Percentiles rank a stretch among this genome's conserved stretches.
These are phyloP conservation scores for Teratosphaeria epicoccoides DNA, from an alignment of 2,329 filamentous ascomycete species.

Conservation along the genomic window DNA sequence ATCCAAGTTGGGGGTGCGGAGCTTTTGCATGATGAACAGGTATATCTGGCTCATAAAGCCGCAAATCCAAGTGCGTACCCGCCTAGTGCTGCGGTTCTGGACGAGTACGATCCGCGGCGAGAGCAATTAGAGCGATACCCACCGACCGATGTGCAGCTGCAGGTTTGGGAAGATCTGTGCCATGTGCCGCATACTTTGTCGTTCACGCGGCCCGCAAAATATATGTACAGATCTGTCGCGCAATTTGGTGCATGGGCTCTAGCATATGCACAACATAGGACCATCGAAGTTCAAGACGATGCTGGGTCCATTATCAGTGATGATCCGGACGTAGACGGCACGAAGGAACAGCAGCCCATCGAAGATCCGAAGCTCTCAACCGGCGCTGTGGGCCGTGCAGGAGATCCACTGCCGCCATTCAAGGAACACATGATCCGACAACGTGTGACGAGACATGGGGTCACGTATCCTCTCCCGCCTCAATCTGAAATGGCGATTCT, in stretches of 20 bases:
- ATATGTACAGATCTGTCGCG: constrained; percentile 85
- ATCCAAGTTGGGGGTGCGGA: constrained; percentile 79
- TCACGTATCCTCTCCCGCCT: constrained; percentile 56
- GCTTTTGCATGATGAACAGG: constrained; percentile 83
- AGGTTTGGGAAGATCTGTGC: constrained; percentile 92
- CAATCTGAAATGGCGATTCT: constrained; percentile 56
- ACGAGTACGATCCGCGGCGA: constrained; percentile 49
- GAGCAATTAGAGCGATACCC: constrained; percentile 53
- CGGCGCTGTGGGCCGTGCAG: constrained; percentile 65
- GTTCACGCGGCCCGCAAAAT: constrained; percentile 90
- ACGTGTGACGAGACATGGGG: constrained; percentile 67
- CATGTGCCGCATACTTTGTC: constrained; percentile 89
- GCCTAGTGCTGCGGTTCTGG: constrained; percentile 53
- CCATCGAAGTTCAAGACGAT: constrained; percentile 73
- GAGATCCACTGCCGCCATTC: constrained; percentile 72
- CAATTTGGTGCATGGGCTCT: constrained; percentile 91
- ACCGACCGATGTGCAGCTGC: constrained; percentile 83
- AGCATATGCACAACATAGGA: constrained; percentile 66
- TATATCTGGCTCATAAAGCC: constrained; percentile 89
- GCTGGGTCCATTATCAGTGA: constrained; percentile 65
- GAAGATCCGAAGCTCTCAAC: constrained; percentile 12
- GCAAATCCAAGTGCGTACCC: constrained; percentile 71
- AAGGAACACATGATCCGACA: constrained; percentile 86
- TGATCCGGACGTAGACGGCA: constrained; percentile 18
- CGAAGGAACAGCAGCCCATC: constrained; percentile 8